These are phyloP conservation scores for Russula lepida DNA, from an alignment of 768 basidiomycete species.

Conservation along the genomic window DNA sequence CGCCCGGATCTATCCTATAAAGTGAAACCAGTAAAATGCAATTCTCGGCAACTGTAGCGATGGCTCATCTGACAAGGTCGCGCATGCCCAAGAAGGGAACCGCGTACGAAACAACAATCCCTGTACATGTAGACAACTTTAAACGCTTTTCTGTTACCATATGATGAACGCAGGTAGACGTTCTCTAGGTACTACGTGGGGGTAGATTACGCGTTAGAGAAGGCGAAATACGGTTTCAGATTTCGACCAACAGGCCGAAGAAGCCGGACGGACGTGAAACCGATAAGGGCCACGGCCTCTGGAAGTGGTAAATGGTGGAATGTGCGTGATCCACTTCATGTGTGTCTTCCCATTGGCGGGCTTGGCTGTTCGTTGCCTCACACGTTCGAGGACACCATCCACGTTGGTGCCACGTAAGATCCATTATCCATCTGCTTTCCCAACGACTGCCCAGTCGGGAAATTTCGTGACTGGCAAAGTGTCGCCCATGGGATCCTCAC, in stretches of 20 bases:
- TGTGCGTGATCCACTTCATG: not conserved
- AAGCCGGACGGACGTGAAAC: not conserved
- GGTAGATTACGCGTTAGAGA: not conserved
- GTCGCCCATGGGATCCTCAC: not conserved
- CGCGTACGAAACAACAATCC: too few species aligned
- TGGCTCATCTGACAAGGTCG: not conserved
- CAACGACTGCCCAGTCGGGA: not conserved
- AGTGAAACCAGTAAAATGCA: not conserved
- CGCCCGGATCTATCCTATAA: not conserved
- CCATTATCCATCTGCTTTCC: not conserved
- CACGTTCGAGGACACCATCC: slow-evolving; percentile 12
- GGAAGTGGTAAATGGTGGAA: not conserved
- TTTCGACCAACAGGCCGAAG: not conserved
- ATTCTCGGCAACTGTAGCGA: not conserved
- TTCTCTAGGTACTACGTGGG: not conserved
- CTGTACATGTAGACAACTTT: not conserved
- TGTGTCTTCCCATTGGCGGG: slow-evolving; percentile 15
- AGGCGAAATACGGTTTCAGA: not conserved
- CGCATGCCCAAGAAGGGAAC: not conserved
- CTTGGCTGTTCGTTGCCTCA: too few species aligned
- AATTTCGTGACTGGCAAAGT: not conserved
- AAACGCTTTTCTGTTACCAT: not conserved
- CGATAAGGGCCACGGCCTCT: not conserved
- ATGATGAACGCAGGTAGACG: not conserved
- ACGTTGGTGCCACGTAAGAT: slow-evolving; percentile 19